These are phyloP conservation scores for Cutaneotrichosporon mucoides DNA, from an alignment of 1,284 basidiomycete genomes.

Conservation along the genomic window DNA sequence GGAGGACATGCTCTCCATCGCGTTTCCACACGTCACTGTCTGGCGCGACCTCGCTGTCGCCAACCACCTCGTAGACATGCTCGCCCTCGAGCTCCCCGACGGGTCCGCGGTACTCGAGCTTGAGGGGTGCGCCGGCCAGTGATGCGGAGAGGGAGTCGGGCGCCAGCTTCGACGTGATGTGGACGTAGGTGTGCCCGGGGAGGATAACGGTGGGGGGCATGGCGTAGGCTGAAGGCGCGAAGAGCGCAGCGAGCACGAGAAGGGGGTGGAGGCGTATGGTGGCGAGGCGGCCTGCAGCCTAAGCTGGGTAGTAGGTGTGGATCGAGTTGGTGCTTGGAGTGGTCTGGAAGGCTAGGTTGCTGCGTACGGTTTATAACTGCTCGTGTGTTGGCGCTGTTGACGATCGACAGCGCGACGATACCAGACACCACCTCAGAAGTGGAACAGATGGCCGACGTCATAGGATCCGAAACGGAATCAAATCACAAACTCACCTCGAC, in stretches of 20 bases:
- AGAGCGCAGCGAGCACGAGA: neutral
- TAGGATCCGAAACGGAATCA: neutral
- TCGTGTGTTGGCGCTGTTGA: no score
- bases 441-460: neutral
- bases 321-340: neutral
- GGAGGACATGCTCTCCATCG: slow-evolving; percentile 13
- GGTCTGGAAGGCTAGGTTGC: neutral
- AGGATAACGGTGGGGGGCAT: slow-evolving; percentile 21
- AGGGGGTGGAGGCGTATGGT: slow-evolving; percentile 11
- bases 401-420: no score
- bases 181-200: slow-evolving; percentile 35
- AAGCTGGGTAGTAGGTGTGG: neutral
- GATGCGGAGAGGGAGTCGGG: slow-evolving; percentile 3
- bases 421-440: no score
- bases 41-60: slow-evolving; percentile 3
- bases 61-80: slow-evolving; percentile 35
- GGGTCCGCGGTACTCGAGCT: slow-evolving; percentile 32
- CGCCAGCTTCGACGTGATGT: slow-evolving; percentile 27
- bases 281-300: neutral
- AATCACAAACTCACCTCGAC: neutral
- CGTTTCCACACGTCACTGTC: slow-evolving; percentile 16
- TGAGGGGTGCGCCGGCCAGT: neutral
- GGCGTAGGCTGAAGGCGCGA: slow-evolving; percentile 5
- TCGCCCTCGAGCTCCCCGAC: slow-evolving; percentile 44
- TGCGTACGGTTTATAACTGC: neutral